phyloP scores from a whole-genome alignment of 805 yeast genomes.

The Saccharomyces cerevisiae region DNA sequence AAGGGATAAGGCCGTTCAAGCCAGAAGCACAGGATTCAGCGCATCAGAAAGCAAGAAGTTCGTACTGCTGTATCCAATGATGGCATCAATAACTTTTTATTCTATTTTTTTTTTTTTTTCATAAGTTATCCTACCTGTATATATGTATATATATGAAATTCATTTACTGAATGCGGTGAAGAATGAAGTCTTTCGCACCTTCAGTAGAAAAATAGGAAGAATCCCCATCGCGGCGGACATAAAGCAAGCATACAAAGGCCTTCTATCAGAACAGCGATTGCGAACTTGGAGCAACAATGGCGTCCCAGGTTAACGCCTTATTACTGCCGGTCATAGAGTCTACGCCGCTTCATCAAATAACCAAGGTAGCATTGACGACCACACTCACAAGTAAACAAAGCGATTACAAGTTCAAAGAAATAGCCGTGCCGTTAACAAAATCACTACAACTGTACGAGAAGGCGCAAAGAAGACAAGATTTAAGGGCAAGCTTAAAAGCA shows the following conservation, averaged over 20 bases:
- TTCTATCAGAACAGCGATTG: background rate
- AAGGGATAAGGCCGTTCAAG: background rate
- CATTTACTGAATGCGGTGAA: background rate
- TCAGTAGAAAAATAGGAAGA: constrained; percentile 12
- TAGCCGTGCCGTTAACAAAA: background rate
- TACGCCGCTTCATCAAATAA: background rate
- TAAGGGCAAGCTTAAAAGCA: background rate
- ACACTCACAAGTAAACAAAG: background rate
- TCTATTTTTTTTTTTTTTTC: background rate
- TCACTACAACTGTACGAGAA: background rate
- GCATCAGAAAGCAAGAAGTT: background rate
- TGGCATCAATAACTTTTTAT: background rate
- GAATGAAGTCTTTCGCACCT: background rate
- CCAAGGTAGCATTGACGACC: background rate
- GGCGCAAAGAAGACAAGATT: background rate
- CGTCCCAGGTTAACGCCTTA: background rate
- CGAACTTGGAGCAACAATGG: background rate
- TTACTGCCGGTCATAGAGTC: background rate
- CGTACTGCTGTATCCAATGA: background rate
- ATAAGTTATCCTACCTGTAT: background rate
- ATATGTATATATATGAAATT: background rate
- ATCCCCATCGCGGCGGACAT: background rate
- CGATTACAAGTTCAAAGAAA: background rate
- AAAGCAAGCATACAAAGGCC: background rate
- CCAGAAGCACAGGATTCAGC: background rate